These are phyloP conservation scores for Eremochloa ophiuroides DNA, from an alignment of 176 grass and related monocot genomes.

Conservation along the genomic window DNA sequence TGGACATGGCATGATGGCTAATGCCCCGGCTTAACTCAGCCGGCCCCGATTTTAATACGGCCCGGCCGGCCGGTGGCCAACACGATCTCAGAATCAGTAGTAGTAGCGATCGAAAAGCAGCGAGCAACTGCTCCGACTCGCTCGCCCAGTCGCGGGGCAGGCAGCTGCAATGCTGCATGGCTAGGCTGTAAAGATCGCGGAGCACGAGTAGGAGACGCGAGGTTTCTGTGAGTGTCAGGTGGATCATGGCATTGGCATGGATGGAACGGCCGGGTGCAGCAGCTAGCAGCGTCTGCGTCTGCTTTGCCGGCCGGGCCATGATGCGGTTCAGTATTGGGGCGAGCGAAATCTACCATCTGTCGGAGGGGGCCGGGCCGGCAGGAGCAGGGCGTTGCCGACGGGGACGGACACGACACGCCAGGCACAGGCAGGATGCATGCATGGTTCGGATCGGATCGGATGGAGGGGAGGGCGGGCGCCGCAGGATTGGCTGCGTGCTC, in stretches of 20 bases:
- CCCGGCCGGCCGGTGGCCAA: slow-evolving; percentile 11
- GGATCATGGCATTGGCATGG: not conserved
- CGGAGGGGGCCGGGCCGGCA: not conserved
- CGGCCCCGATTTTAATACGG: slow-evolving; percentile 25
- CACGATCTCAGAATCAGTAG: slow-evolving; percentile 45
- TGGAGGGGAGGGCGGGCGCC: not conserved
- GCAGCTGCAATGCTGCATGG: not conserved
- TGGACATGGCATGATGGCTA: slow-evolving; percentile 57
- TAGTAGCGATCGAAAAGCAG: not conserved
- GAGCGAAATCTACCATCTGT: slow-evolving; percentile 29
- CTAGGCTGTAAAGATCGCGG: slow-evolving; percentile 28
- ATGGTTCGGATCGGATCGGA: not conserved
- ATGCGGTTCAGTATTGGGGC: slow-evolving; percentile 30
- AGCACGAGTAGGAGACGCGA: slow-evolving; percentile 12
- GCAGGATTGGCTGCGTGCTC: not conserved
- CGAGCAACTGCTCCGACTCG: not conserved
- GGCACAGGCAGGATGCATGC: slow-evolving; percentile 12
- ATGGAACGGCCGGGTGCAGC: not conserved
- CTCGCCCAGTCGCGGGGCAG: not conserved
- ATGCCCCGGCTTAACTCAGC: slow-evolving; percentile 33
- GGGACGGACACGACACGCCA: not conserved
- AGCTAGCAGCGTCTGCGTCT: not conserved
- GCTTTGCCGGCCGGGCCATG: slow-evolving; percentile 5
- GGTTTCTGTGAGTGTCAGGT: not conserved
- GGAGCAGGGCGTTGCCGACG: not conserved